These are phyloP conservation scores for Tuctoria greenei DNA, from an alignment of 176 grass and related monocot species.

Conservation along the genomic window DNA sequence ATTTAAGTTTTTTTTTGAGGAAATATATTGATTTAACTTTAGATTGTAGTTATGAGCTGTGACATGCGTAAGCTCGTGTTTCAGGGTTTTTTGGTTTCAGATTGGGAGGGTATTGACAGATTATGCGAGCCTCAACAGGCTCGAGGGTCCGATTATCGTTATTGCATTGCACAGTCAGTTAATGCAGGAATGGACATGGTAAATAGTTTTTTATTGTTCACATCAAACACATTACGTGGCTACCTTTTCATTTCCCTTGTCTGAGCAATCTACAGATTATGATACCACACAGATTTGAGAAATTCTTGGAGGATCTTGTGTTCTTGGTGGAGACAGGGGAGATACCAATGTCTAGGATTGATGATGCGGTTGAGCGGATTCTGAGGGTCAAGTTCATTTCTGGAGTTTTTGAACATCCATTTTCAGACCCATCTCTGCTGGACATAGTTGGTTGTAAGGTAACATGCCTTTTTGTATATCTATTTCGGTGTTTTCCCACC, in stretches of 20 bases:
- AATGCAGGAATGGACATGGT: constrained; percentile 98
- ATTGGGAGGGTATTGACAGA: constrained; percentile 95
- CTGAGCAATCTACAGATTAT: constrained; percentile 75
- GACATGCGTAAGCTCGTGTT: constrained; percentile 28
- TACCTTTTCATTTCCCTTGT: background rate
- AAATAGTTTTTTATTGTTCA: constrained; percentile 27
- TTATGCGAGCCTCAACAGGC: constrained; percentile 59
- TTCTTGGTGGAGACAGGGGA: constrained; percentile 74
- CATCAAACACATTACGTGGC: too few relatives aligned
- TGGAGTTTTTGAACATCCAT: constrained; percentile 87
- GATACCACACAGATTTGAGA: constrained; percentile 78
- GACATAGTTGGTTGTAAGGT: constrained; percentile 74
- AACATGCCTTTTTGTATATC: background rate
- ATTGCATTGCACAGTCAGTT: constrained; percentile 73
- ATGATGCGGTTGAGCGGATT: constrained; percentile 86
- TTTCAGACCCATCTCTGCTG: constrained; percentile 66
- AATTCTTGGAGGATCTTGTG: constrained; percentile 81
- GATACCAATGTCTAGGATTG: constrained; percentile 67
- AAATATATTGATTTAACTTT: too few relatives aligned
- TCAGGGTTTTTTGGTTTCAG: constrained; percentile 89
- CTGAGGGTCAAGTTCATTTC: constrained; percentile 90
- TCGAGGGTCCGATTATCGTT: constrained; percentile 75
- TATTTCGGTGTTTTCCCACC: background rate
- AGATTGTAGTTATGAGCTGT: background rate
- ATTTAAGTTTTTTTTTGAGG: too few relatives aligned